Evolutionary conservation across 768 basidiomycete species (phyloP), one percentile per base, ranked within the genome.

Genomic region (Hemileccinum impolitum): DNA sequence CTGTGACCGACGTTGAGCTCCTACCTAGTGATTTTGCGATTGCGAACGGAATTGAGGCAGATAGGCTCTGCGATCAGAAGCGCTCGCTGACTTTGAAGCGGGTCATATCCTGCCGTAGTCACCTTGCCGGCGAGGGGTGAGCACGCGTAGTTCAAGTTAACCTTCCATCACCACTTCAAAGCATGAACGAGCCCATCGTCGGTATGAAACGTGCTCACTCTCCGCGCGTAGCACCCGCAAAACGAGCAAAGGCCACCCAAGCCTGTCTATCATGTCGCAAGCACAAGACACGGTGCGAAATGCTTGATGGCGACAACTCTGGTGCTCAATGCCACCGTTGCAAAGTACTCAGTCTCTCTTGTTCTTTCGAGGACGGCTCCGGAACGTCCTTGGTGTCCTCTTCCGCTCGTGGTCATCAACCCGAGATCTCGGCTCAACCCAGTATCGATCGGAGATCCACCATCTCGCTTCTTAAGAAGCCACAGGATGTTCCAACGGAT

Each of bases 221-320:
- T n/a, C 66, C 66, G 2, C 66, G 66, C 25, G 23, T 54, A 28
- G 42, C 53, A 2, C 61, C 69, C 25, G 49, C 67, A 31, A 76
- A 74, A 52, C 64, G 74, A 43, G 66, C 71, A 18, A 75, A 75
- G 51, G 70, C 74, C 0, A 64, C 70, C 8, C 73, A 75, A 52
- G 76, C 76, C 2, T 77, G 76, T 53, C 49, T 71, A 3, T 70
- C 72, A 21, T 77, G 76, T 50, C 65, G 76, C n/a, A 69, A 69
- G 48, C 72, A 75, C 54, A 78, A 78, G 47, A 76, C 74, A 36
- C 72, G 76, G 10, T 77, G 77, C 56, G 77, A 78, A 61, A 64
- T 75, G 47, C 67, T 78, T n/a, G 77, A 76, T 18, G 65, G 62
- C n/a, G 57, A 62, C 48, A 60, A 67, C 36, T 53, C 64, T 26